Evolutionary conservation across 2,329 filamentous ascomycete genomes (phyloP).

Genomic region (Cladophialophora immunda): DNA sequence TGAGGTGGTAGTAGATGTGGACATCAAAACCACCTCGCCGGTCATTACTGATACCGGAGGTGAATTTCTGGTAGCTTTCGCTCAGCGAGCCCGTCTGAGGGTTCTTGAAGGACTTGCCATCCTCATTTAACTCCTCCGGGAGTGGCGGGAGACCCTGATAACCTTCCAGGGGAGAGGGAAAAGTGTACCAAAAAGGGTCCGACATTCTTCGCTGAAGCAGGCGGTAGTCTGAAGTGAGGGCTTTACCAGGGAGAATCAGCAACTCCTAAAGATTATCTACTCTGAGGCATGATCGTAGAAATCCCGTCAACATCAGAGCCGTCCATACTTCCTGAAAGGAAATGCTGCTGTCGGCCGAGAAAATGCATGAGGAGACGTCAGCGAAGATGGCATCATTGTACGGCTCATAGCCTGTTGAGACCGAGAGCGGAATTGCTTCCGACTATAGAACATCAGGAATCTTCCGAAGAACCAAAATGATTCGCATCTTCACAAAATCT

Average conservation of each 20-base stretch:
- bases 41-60: conserved; percentile 71
- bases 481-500: not conserved
- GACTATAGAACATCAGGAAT: not conserved
- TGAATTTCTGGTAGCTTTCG: conserved; percentile 74
- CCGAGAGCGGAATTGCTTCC: conserved; percentile 1
- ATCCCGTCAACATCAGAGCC: not conserved
- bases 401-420: not conserved
- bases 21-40: conserved; percentile 73
- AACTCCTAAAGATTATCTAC: not conserved
- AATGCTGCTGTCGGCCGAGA: not conserved
- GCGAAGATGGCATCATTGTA: not conserved
- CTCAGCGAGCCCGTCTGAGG: conserved; percentile 68
- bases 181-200: conserved; percentile 61
- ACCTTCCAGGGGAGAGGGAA: conserved; percentile 63
- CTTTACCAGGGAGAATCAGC: not conserved
- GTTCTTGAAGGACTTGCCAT: conserved; percentile 82
- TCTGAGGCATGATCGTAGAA: not conserved
- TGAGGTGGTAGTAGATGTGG: conserved; percentile 81
- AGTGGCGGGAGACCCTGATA: conserved; percentile 60
- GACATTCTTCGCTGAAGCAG: conserved; percentile 46
- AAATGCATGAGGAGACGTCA: not conserved
- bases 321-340: not conserved
- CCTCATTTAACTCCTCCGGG: conserved; percentile 65
- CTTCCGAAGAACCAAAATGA: not conserved
- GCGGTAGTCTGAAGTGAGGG: not conserved